Evolutionary conservation across 352 stramenopile species (phyloP), one percentile per base, ranked within the genome.

Genomic region (Phytophthora kernoviae): DNA sequence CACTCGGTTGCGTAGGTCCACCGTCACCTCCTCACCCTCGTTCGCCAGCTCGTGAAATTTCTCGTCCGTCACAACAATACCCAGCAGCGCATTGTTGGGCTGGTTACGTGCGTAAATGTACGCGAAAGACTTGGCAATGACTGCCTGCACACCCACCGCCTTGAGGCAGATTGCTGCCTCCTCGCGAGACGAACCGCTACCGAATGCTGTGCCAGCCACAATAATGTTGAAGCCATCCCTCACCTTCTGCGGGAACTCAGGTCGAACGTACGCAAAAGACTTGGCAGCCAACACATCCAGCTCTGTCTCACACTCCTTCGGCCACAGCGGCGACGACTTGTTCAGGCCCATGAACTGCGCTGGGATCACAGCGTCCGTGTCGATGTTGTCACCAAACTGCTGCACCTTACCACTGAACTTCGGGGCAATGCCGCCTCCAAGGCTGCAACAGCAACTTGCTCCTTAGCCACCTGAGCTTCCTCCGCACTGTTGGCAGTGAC

Each of bases 31-130:
- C 15, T 73, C 77, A 14, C 81, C 81, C 50, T 93, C 84, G 21
- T 54, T 47, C 11, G 80, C 81, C n/a, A 89, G 70, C 60, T 88
- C 73, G 54, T 93, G 75, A 58, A 93, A 93, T 57, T 80, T 83
- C 36, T 91, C 81, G 58, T 93, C 81, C 20, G 81, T 91, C 54
- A 93, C 80, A 44, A 91, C 77, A 54, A 93, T 91, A 17, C 84
- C 84, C 57, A 93, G 53, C 53, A 93, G 67, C 30, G 84, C 84
- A 37, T 93, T 93, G 73, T 93, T 93, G 34, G 81, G 81, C 64
- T 93, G 84, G 73, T 93, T 93, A 32, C 84, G 79, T 8, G 84
- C 81, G 68, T 93, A 93, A 46, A 93, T 93, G 66, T 93, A 93
- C 21, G 84, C 84, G 61, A 93, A 93, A 49, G 84, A 93, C 65